These are phyloP conservation scores for Podospora tetraspora DNA, from an alignment of 495 filamentous ascomycete species.

Conservation along the genomic window DNA sequence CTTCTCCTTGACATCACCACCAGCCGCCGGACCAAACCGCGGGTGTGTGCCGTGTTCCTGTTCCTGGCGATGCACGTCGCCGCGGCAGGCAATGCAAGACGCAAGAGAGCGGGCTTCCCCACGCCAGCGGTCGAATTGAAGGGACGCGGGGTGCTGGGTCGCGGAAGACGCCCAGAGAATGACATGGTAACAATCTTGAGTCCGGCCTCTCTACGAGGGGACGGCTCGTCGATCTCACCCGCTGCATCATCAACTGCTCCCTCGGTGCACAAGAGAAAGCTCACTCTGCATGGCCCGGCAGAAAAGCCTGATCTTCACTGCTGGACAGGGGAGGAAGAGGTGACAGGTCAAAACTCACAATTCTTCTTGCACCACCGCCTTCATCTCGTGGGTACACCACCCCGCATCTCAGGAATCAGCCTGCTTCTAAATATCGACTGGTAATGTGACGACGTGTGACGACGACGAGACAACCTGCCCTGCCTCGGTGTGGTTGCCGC, in stretches of 20 bases:
- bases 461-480: not conserved
- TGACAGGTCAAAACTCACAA: conserved; percentile 9
- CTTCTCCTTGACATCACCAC: not conserved
- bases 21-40: not conserved
- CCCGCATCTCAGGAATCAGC: not conserved
- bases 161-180: not conserved
- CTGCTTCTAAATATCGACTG: not conserved
- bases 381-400: not conserved
- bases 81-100: not conserved
- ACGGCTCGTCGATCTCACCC: conserved; percentile 6
- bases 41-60: conserved; percentile 2
- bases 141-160: not conserved
- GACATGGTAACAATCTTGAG: not conserved
- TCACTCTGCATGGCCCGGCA: not conserved
- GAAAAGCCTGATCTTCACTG: not conserved
- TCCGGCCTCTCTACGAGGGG: not conserved
- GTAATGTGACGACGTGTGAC: not conserved
- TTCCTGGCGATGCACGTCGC: conserved; percentile 9
- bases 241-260: conserved; percentile 11
- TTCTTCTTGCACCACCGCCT: not conserved
- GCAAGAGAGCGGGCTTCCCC: not conserved
- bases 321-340: not conserved
- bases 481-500: not conserved
- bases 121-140: not conserved
- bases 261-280: conserved; percentile 1